These are phyloP conservation scores for Suillus decipiens DNA, from an alignment of 768 basidiomycete genomes.

Conservation along the genomic window DNA sequence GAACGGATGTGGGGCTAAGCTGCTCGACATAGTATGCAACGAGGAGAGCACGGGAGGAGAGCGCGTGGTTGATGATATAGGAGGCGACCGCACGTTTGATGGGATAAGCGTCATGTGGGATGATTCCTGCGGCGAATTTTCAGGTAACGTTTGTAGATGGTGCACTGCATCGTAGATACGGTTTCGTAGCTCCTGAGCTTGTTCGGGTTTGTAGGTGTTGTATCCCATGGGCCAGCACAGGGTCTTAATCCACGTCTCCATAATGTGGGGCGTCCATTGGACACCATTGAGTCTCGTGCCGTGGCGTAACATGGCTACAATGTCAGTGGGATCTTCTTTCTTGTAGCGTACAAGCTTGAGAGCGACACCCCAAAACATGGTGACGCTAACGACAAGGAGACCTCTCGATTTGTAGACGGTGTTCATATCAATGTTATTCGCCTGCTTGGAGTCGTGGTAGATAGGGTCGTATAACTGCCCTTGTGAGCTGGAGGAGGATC, in stretches of 20 bases:
- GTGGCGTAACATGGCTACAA: conserved; percentile 66
- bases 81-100: background rate
- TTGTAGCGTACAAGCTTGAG: conserved; percentile 71
- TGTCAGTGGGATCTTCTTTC: conserved; percentile 63
- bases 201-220: conserved; percentile 43
- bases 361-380: conserved; percentile 72
- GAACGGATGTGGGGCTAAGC: conserved; percentile 3
- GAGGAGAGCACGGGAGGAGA: background rate
- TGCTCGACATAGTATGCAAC: conserved; percentile 4
- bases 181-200: conserved; percentile 45
- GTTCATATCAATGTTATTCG: conserved; percentile 52
- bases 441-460: conserved; percentile 50
- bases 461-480: conserved; percentile 58
- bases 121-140: conserved; percentile 16
- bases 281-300: conserved; percentile 53
- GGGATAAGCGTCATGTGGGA: background rate
- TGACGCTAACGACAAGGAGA: conserved; percentile 58
- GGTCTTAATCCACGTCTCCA: conserved; percentile 59
- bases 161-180: conserved; percentile 58
- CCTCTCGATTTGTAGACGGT: conserved; percentile 61
- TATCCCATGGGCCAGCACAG: conserved; percentile 71
- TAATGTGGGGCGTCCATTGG: conserved; percentile 53
- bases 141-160: conserved; percentile 21
- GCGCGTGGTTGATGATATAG: background rate
- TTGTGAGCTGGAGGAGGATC: conserved; percentile 16